Percentiles rank a stretch among this genome's conserved stretches.
These are phyloP conservation scores for Pisolithus albus DNA, from an alignment of 768 basidiomycete genomes.

Conservation along the genomic window DNA sequence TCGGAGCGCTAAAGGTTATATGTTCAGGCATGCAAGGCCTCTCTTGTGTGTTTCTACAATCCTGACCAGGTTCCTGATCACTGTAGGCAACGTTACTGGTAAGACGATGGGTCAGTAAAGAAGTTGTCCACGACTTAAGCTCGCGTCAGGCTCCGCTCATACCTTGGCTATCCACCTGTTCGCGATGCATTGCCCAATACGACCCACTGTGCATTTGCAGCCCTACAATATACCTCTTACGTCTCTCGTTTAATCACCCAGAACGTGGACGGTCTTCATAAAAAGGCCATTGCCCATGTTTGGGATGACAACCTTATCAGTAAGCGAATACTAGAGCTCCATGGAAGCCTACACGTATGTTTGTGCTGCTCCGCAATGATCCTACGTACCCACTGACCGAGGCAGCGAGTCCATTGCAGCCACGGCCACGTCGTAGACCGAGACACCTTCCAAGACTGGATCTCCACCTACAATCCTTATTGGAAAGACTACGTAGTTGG, in stretches of 20 bases:
- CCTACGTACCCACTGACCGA: slow-evolving; percentile 10
- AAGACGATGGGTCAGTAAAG: slow-evolving; percentile 8
- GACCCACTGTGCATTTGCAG: slow-evolving; percentile 82
- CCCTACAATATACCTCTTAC: slow-evolving; percentile 63
- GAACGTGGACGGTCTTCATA: slow-evolving; percentile 93
- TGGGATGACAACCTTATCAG: slow-evolving; percentile 31
- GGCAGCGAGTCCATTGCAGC: slow-evolving; percentile 69
- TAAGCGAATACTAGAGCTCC: slow-evolving; percentile 67
- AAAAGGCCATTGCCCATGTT: slow-evolving; percentile 57
- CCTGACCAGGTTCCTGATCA: background rate
- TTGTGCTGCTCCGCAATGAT: background rate
- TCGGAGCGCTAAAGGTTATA: slow-evolving; percentile 54
- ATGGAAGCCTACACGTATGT: slow-evolving; percentile 79
- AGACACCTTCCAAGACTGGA: slow-evolving; percentile 62
- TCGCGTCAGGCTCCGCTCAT: slow-evolving; percentile 53
- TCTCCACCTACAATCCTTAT: slow-evolving; percentile 67
- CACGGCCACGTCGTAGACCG: slow-evolving; percentile 65
- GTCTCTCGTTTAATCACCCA: slow-evolving; percentile 69
- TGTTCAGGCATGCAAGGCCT: slow-evolving; percentile 52
- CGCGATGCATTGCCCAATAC: slow-evolving; percentile 81
- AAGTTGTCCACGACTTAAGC: background rate
- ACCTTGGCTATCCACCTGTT: slow-evolving; percentile 82
- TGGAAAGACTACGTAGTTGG: slow-evolving; percentile 71
- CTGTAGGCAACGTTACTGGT: slow-evolving; percentile 80
- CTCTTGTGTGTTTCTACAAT: background rate